Evolutionary conservation across 345 rosid genomes (phyloP).

Genomic region (Balakata baccata): DNA sequence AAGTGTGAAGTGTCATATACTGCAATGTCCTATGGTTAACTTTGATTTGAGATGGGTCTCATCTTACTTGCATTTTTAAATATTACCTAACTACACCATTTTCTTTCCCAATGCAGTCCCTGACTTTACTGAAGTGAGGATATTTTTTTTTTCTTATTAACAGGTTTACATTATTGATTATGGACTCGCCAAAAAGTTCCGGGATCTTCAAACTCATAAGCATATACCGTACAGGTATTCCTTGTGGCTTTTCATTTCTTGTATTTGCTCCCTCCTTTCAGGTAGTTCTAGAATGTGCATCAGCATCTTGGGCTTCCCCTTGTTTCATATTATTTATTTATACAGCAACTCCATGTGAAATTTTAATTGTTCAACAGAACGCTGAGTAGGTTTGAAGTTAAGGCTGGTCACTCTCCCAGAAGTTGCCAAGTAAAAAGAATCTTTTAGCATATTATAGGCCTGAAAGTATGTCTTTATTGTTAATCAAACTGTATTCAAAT

Average conservation of each 20-base stretch:
- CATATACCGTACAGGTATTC: constrained; percentile 31
- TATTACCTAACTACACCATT: neutral
- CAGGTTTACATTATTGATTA: constrained; percentile 34
- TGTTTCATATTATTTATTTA: neutral
- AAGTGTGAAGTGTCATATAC: neutral
- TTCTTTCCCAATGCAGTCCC: neutral
- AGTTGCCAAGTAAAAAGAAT: neutral
- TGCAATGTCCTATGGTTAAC: neutral
- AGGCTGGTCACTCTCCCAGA: neutral
- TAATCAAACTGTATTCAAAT: neutral
- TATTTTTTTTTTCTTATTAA: constrained; percentile 1
- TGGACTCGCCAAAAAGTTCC: constrained; percentile 30
- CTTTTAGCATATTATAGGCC: neutral
- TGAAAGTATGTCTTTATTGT: neutral
- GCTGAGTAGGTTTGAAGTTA: neutral
- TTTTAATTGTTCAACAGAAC: neutral
- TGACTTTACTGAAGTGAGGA: neutral
- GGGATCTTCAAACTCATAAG: constrained; percentile 33
- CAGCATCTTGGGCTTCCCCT: constrained; percentile 3
- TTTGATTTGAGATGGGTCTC: constrained; percentile 4
- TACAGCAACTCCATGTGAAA: neutral
- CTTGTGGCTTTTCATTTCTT: too few relatives aligned
- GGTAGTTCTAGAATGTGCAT: neutral
- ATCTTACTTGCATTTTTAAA: neutral
- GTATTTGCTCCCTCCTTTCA: too few relatives aligned